Conservation (phyloP, 495 filamentous ascomycete genomes). For the Bryoglossum gracile region DNA sequence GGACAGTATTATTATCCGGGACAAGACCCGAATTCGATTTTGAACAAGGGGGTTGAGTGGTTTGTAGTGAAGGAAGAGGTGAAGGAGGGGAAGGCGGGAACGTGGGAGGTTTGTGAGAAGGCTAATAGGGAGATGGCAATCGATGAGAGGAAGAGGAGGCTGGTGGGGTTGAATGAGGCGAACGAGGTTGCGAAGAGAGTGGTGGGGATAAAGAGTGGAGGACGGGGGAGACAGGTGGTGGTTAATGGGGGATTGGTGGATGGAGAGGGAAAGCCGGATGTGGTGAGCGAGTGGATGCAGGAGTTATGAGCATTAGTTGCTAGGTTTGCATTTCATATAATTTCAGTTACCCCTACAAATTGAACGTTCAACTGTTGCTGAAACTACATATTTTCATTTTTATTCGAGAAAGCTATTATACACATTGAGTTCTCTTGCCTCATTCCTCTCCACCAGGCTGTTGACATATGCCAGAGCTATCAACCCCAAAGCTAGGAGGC, state of each 20-base stretch:
- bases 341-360: no score
- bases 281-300: conserved; percentile 16
- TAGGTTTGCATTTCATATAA: no score
- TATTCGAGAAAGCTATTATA: no score
- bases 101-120: conserved; percentile 21
- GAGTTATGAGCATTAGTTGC: no score
- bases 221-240: conserved; percentile 8
- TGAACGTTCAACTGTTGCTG: no score
- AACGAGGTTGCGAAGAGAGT: conserved; percentile 66
- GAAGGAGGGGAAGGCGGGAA: conserved; percentile 22
- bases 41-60: background rate
- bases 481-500: no score
- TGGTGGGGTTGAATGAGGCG: conserved; percentile 63
- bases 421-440: no score
- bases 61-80: background rate
- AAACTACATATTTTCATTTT: no score
- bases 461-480: no score
- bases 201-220: background rate
- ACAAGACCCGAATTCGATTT: background rate
- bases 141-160: conserved; percentile 43
- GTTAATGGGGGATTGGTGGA: conserved; percentile 17
- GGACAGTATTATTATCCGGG: background rate
- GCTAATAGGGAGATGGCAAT: conserved; percentile 18
- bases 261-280: conserved; percentile 7
- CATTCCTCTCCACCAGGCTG: no score